Evolutionary conservation across 225 moss, liverwort and hornwort species (phyloP).

Genomic region (Thuidium tamariscinum): DNA sequence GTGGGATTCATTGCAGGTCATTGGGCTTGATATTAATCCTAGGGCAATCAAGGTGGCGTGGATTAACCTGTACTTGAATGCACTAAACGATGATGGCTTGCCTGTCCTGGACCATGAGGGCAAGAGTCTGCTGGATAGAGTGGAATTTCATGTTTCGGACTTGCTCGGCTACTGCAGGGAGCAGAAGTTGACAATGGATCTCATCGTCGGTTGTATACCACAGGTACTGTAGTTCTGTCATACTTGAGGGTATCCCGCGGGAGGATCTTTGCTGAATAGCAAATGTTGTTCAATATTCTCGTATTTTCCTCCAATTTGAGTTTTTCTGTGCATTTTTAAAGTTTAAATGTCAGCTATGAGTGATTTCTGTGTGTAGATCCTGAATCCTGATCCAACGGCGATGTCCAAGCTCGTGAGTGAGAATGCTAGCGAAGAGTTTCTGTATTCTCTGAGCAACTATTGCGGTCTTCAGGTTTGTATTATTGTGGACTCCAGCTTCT

Average conservation of each 20-base stretch:
- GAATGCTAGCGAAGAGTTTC: constrained; percentile 90
- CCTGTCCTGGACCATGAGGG: constrained; percentile 78
- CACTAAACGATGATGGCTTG: constrained; percentile 66
- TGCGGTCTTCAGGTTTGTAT: constrained; percentile 82
- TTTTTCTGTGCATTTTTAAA: not conserved
- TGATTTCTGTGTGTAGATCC: constrained; percentile 37
- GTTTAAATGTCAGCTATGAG: not conserved
- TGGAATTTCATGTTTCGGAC: constrained; percentile 97
- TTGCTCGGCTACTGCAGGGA: constrained; percentile 80
- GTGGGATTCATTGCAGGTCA: constrained; percentile 46
- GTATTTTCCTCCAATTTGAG: not conserved
- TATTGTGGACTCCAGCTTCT: not conserved
- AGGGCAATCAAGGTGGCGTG: constrained; percentile 94
- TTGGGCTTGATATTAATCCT: constrained; percentile 96
- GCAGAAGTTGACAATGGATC: constrained; percentile 77
- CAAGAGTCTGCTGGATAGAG: constrained; percentile 78
- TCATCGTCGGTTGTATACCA: constrained; percentile 96
- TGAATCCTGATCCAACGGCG: constrained; percentile 91
- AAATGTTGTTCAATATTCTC: not conserved
- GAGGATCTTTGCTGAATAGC: not conserved
- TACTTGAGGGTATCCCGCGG: not conserved
- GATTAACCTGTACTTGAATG: constrained; percentile 93
- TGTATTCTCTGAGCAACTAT: constrained; percentile 90
- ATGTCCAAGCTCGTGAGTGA: constrained; percentile 91
- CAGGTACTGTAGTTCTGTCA: constrained; percentile 40